phyloP scores from a whole-genome alignment of 495 filamentous ascomycete genomes.

The Aspergillus haitiensis region DNA sequence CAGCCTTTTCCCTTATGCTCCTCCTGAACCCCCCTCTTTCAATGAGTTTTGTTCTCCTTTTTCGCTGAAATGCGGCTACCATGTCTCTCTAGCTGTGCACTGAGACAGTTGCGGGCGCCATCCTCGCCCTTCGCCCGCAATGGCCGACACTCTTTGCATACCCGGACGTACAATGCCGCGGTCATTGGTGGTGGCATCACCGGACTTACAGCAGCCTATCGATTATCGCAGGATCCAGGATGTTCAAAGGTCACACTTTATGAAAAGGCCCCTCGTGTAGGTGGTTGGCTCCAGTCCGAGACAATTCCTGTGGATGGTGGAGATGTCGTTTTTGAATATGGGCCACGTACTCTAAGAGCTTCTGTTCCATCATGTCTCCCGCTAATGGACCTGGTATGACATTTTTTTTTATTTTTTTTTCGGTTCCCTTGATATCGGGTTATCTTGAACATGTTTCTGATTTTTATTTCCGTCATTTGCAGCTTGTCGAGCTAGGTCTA shows the following conservation, averaged over 20 bases:
- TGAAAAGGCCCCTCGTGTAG: slow-evolving; percentile 66
- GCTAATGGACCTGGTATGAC: slow-evolving; percentile 57
- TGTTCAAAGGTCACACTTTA: slow-evolving; percentile 71
- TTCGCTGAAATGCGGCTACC: slow-evolving; percentile 35
- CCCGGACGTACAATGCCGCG: slow-evolving; percentile 54
- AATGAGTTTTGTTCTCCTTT: slow-evolving; percentile 11
- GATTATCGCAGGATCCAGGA: slow-evolving; percentile 60
- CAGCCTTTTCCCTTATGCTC: not conserved
- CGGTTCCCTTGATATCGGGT: no score
- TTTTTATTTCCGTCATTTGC: not conserved
- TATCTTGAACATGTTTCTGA: no score
- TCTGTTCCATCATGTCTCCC: slow-evolving; percentile 46
- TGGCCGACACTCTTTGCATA: slow-evolving; percentile 23
- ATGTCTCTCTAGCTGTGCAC: slow-evolving; percentile 27
- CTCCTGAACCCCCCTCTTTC: slow-evolving; percentile 4
- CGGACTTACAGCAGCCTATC: slow-evolving; percentile 79
- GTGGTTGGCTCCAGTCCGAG: slow-evolving; percentile 82
- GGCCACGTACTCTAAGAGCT: slow-evolving; percentile 75
- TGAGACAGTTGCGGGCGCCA: slow-evolving; percentile 22
- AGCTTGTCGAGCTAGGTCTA: slow-evolving; percentile 67
- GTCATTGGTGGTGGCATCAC: slow-evolving; percentile 89
- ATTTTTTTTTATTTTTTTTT: no score
- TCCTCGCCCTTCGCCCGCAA: slow-evolving; percentile 21
- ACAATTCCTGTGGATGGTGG: slow-evolving; percentile 58
- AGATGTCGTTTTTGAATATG: slow-evolving; percentile 76